These are phyloP conservation scores for Pichia exigua DNA, from an alignment of 805 yeast genomes.

Conservation along the genomic window DNA sequence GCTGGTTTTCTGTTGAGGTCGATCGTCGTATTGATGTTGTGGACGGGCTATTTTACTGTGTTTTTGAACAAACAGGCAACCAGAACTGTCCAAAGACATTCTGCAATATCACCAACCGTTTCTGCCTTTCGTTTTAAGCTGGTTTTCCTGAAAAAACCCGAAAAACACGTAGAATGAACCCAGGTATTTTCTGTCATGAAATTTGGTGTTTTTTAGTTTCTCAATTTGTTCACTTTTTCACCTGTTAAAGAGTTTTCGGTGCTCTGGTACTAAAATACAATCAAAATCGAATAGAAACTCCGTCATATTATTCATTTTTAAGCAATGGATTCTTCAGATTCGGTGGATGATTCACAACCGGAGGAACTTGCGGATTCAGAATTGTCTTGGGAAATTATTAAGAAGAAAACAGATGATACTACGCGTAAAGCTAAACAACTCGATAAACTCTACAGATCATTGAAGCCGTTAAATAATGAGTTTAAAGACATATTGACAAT, in stretches of 20 bases:
- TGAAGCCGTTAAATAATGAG: constrained; percentile 17
- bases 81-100: too few species aligned
- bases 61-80: too few species aligned
- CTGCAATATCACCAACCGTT: too few species aligned
- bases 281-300: too few species aligned
- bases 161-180: neutral
- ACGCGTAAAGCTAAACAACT: constrained; percentile 11
- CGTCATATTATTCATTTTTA: too few species aligned
- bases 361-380: neutral
- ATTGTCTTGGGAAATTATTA: constrained; percentile 4
- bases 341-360: constrained; percentile 4
- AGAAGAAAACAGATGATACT: neutral
- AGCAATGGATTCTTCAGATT: neutral
- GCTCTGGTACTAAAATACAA: too few species aligned
- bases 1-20: neutral
- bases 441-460: constrained; percentile 6
- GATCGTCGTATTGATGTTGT: neutral
- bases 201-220: neutral
- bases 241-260: too few species aligned
- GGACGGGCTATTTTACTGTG: too few species aligned
- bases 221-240: neutral
- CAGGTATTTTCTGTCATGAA: neutral
- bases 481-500: constrained; percentile 11
- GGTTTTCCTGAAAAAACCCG: too few species aligned
- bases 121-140: too few species aligned